Evolutionary conservation across 2,329 filamentous ascomycete genomes (phyloP).

Genomic region (Akanthomyces uredinophilus): DNA sequence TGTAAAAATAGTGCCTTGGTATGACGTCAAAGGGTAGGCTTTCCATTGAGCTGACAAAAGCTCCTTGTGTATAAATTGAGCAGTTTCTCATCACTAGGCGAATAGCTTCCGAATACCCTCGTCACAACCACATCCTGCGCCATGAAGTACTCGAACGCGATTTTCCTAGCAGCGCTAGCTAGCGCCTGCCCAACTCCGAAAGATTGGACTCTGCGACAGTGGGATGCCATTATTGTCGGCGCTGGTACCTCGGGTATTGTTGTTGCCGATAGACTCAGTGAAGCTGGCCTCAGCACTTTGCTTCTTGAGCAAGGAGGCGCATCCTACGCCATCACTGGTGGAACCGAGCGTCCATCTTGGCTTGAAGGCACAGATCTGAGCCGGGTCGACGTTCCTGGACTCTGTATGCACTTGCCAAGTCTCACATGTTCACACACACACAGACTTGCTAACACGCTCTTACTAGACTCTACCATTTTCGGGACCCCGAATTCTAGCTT

Average conservation of each 20-base stretch:
- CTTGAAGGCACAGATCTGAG: conserved; percentile 41
- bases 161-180: conserved; percentile 1
- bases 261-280: conserved; percentile 45
- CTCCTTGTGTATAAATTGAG: conserved; percentile 5
- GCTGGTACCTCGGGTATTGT: conserved; percentile 50
- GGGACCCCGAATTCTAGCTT: conserved; percentile 32
- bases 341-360: conserved; percentile 43
- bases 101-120: neutral
- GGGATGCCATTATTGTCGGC: conserved; percentile 39
- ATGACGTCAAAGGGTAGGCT: conserved; percentile 1
- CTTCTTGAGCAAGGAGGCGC: conserved; percentile 47
- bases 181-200: conserved; percentile 11
- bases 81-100: neutral
- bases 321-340: conserved; percentile 45
- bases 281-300: conserved; percentile 46
- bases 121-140: neutral
- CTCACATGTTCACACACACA: no score
- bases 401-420: conserved; percentile 29
- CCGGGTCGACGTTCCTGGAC: conserved; percentile 48
- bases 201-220: conserved; percentile 17
- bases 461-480: conserved; percentile 44
- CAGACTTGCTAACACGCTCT: neutral
- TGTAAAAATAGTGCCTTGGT: neutral
- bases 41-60: neutral
- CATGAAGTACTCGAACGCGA: conserved; percentile 2